Evolutionary conservation across 768 basidiomycete species (phyloP), one percentile per base, ranked within the genome.

Genomic region (Pholiota conissans): DNA sequence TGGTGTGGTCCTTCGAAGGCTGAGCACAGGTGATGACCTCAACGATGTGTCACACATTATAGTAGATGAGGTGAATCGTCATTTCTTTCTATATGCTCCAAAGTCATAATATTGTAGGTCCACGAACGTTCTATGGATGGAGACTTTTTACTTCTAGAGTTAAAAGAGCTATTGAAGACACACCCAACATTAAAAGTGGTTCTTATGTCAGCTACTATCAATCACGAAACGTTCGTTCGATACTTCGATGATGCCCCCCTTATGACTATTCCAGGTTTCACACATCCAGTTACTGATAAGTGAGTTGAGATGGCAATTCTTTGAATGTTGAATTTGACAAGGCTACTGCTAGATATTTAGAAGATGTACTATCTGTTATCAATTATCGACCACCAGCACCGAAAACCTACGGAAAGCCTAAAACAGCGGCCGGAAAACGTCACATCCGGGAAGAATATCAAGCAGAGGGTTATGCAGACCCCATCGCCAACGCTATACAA

Each of bases 131-230:
- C 91, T 10, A 85, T 96, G 6, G 95, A 96, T 65, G 86, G 91
- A 20, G 95, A 98, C 69, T 88, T 98, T 63, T 75, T 98, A 42
- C 79, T 98, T 1, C 81, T 96, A 5, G 88, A 95, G 67, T 76
- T 97, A 24, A 85, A 87, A 58, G 89, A 93, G 63, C 73, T 97
- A 13, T 70, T 96, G 45, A 74, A 75, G 59, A 77, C 69, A 18
- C 87, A 93, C 64, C 72, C 76, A 20, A 80, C 70, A 1, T 79
- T 97, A 63, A 95, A 91, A 68, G 79, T 98, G 20, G 73, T 95
- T 20, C 79, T 96, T 46, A 97, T 97, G 94, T 93, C 91, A 29
- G 95, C 95, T 4, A 98, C 95, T 0, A 95, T 96, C 71, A 95
- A 97, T 65, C 91, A 94, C 58, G 80, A 91, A 60, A 83, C 79